Conservation (phyloP, 2,329 filamentous ascomycete genomes). For the Hymenoscyphus fraxineus region DNA sequence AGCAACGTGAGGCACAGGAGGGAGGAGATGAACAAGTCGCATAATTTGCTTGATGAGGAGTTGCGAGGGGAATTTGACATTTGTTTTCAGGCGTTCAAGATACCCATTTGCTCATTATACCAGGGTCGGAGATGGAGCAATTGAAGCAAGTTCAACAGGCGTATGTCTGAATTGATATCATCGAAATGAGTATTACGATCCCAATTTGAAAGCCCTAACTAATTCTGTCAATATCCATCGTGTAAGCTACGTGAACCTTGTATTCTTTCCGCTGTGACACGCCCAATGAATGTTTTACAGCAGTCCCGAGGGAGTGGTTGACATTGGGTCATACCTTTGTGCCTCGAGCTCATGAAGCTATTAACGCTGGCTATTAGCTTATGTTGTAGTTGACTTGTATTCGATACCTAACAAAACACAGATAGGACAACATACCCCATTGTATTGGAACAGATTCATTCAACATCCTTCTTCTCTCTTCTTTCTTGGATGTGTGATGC, state of each 20-base stretch:
- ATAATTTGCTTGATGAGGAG: background rate
- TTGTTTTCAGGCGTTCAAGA: background rate
- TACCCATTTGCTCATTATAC: background rate
- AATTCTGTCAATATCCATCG: background rate
- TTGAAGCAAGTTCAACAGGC: background rate
- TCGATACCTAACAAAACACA: no score
- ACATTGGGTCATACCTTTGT: no score
- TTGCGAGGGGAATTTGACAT: background rate
- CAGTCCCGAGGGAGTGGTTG: no score
- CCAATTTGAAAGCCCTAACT: background rate
- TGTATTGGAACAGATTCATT: no score
- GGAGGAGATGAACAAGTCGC: conserved; percentile 13
- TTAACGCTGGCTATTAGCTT: no score
- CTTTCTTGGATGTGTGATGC: no score
- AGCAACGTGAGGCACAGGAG: conserved; percentile 22
- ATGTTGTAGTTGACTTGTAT: no score
- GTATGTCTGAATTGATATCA: background rate
- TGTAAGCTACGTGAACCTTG: background rate
- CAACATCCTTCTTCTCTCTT: no score
- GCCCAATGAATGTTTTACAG: background rate
- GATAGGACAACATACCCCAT: no score
- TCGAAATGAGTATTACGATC: background rate
- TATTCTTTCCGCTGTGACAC: background rate
- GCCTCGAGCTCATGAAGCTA: no score
- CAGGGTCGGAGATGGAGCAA: background rate